Percentiles rank a stretch among this genome's conserved stretches.
These are phyloP conservation scores for Lichtheimia ramosa DNA, from an alignment of 371 early-diverging fungal genomes.

Conservation along the genomic window DNA sequence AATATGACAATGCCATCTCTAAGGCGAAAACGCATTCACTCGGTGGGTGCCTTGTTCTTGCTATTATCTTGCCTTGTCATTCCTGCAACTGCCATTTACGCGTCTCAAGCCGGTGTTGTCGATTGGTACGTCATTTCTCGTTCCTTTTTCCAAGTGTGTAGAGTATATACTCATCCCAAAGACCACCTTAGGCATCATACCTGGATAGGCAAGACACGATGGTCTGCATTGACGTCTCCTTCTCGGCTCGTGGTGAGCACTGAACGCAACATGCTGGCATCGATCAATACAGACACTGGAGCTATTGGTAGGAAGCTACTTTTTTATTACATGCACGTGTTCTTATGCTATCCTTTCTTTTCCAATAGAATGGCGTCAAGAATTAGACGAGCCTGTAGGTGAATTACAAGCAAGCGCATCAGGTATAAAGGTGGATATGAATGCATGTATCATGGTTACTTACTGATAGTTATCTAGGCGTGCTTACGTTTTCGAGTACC, in stretches of 20 bases:
- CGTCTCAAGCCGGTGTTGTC: constrained; percentile 25
- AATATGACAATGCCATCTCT: neutral
- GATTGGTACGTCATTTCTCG: constrained; percentile 19
- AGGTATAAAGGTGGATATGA: neutral
- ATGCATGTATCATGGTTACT: too few relatives aligned
- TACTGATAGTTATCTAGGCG: neutral
- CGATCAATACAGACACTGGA: constrained; percentile 54
- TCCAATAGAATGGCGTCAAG: constrained; percentile 14
- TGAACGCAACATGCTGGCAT: constrained; percentile 63
- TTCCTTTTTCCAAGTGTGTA: neutral
- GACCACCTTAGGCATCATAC: constrained; percentile 54
- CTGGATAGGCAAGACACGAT: constrained; percentile 59
- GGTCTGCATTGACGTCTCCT: constrained; percentile 23
- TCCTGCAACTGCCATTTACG: constrained; percentile 12
- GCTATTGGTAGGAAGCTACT: constrained; percentile 44
- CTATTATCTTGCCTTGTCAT: neutral
- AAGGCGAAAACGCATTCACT: neutral
- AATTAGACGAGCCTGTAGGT: neutral
- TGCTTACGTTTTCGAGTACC: constrained; percentile 1
- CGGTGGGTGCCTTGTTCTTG: neutral
- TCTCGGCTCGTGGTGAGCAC: constrained; percentile 56
- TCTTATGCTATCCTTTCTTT: too few relatives aligned
- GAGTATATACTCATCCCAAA: too few relatives aligned
- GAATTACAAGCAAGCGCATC: constrained; percentile 6
- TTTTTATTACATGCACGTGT: neutral